phyloP scores from a whole-genome alignment of 805 yeast genomes.

The Ogataea parapolymorpha region DNA sequence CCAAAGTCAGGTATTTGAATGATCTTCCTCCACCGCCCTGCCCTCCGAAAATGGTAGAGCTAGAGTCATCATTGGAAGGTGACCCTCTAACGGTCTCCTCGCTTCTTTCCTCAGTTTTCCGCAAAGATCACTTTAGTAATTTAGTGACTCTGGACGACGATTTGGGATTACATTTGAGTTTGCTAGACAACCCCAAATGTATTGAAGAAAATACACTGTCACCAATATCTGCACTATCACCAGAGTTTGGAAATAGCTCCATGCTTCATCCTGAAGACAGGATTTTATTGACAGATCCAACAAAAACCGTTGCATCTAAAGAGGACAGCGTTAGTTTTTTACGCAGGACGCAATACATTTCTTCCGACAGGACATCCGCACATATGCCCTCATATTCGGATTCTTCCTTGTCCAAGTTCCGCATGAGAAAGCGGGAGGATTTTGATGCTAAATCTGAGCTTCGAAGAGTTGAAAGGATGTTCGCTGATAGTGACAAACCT shows the following conservation, averaged over 20 bases:
- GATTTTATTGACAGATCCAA: slow-evolving; percentile 76
- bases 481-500: slow-evolving; percentile 41
- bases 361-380: slow-evolving; percentile 48
- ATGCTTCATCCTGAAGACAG: slow-evolving; percentile 76
- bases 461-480: slow-evolving; percentile 71
- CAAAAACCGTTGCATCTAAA: slow-evolving; percentile 41
- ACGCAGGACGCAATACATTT: slow-evolving; percentile 91
- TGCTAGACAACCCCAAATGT: slow-evolving; percentile 61
- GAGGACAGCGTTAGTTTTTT: slow-evolving; percentile 50
- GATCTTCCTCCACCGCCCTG: slow-evolving; percentile 91
- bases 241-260: slow-evolving; percentile 23
- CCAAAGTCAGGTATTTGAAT: slow-evolving; percentile 79
- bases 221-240: slow-evolving; percentile 30
- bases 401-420: neutral
- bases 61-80: slow-evolving; percentile 33
- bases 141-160: slow-evolving; percentile 57
- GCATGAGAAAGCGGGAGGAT: slow-evolving; percentile 31
- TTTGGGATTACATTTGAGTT: slow-evolving; percentile 73
- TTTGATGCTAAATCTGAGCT: slow-evolving; percentile 63
- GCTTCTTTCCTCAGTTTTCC: slow-evolving; percentile 66
- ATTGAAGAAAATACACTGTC: slow-evolving; percentile 46
- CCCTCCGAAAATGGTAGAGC: slow-evolving; percentile 78
- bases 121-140: slow-evolving; percentile 68
- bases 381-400: neutral
- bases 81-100: slow-evolving; percentile 44